phyloP scores from a whole-genome alignment of 2,329 filamentous ascomycete species.

The Pseudogymnoascus sp. region DNA sequence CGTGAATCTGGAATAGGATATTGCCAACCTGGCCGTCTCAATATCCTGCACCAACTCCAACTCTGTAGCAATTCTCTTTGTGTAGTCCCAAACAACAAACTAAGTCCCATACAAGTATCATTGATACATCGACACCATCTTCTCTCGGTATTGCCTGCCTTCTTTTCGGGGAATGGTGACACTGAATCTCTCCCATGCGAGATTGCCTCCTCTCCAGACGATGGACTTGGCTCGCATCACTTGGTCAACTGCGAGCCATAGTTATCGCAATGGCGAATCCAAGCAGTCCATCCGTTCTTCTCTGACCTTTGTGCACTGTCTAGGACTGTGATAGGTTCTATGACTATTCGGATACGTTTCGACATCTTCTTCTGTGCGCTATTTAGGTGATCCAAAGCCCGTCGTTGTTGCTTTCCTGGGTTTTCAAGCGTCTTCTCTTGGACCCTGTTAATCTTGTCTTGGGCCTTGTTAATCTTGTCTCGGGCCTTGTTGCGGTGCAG shows the following conservation, averaged over 20 bases:
- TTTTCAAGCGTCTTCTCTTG: not conserved
- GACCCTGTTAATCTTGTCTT: not conserved
- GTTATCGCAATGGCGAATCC: slow-evolving; percentile 10
- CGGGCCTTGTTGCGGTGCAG: not conserved
- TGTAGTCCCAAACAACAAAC: not conserved
- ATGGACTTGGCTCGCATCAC: not conserved
- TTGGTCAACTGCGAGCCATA: not conserved
- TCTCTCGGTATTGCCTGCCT: not conserved
- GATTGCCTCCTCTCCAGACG: not conserved
- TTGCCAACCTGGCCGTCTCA: not conserved
- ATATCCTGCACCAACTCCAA: not conserved
- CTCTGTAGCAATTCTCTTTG: no score
- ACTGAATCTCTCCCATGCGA: not conserved
- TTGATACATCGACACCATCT: not conserved
- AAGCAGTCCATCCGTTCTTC: slow-evolving; percentile 15
- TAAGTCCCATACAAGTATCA: not conserved
- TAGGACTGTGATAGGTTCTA: slow-evolving; percentile 16
- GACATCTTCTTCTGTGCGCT: slow-evolving; percentile 11
- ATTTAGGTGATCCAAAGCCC: not conserved
- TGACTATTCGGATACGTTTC: slow-evolving; percentile 13
- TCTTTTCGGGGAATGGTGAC: not conserved
- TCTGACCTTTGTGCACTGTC: slow-evolving; percentile 12
- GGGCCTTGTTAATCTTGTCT: not conserved
- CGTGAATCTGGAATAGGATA: not conserved
- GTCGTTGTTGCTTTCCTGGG: not conserved